Evolutionary conservation across 352 stramenopile species (phyloP), one percentile per base, ranked within the genome.

Genomic region (Hyphochytrium catenoides): DNA sequence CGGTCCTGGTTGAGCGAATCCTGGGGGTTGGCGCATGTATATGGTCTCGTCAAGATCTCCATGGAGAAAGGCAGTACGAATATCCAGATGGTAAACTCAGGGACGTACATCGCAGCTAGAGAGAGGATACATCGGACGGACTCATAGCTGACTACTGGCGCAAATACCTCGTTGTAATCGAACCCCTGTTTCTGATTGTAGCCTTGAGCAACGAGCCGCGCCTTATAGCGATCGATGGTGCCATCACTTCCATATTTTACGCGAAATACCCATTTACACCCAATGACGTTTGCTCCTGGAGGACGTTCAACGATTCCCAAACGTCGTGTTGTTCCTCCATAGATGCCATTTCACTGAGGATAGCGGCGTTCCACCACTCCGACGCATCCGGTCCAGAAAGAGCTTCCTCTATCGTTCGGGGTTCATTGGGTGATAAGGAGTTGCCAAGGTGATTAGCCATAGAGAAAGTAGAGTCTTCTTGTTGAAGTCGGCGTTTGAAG

Each of bases 111-210:
- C 11, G 31, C 31, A 15, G 31, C 31, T 12, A 1, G 14, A 15
- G 31, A 9, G 1, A 45, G 29, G 3, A 51, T 23, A 2, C 26
- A 3, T 23, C 43, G 34, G 8, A 52, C 34, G 1, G 31, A 37
- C 15, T 35, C 36, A 22, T 55, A 30, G 11, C 37, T 25, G 3
- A 50, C 36, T 0, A 57, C 44, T 2, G 46, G 45, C 8, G 31
- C 44, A 36, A 55, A 58, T 0, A 50, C 61, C 24, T 57, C 33
- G 0, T 47, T 52, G 38, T 52, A 63, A 32, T 63, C 51, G 1
- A 48, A 32, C 6, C 46, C 46, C 26, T 26, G 50, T 8, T 47
- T 20, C 35, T 58, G 51, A 23, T 30, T 44, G 19, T 55, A 39
- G 16, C 46, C 46, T 22, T 47, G 52, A 2, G 40, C 41, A 2